phyloP scores from a whole-genome alignment of 2,329 filamentous ascomycete genomes.

The Ceratocystis destructans region DNA sequence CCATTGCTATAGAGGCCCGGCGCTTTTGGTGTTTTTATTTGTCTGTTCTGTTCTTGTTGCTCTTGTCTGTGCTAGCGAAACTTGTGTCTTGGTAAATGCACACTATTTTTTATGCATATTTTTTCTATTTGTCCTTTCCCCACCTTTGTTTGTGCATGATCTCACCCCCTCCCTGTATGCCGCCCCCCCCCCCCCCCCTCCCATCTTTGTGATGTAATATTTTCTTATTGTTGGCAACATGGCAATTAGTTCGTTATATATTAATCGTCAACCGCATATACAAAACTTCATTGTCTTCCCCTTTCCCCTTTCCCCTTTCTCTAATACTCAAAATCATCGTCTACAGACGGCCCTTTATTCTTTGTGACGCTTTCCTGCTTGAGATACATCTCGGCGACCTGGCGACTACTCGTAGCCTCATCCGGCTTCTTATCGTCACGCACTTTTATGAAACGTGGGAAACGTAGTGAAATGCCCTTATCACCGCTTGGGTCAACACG shows the following conservation, averaged over 20 bases:
- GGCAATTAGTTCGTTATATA: not conserved
- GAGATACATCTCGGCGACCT: slow-evolving; percentile 93
- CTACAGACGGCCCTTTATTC: slow-evolving; percentile 71
- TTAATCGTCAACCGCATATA: not conserved
- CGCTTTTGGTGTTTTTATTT: not conserved
- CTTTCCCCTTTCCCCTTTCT: not conserved
- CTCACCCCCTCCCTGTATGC: too few relatives aligned
- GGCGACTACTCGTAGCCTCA: slow-evolving; percentile 66
- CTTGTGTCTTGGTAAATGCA: not conserved
- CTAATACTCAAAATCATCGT: slow-evolving; percentile 97
- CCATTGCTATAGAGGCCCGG: not conserved
- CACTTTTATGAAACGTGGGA: slow-evolving; percentile 82
- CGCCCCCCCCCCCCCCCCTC: too few relatives aligned
- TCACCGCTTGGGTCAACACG: slow-evolving; percentile 57
- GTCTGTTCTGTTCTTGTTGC: not conserved
- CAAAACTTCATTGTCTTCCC: not conserved
- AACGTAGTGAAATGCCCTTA: slow-evolving; percentile 74
- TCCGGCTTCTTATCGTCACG: slow-evolving; percentile 94
- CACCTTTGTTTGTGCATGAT: not conserved
- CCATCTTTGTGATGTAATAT: too few relatives aligned
- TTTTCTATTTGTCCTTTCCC: not conserved
- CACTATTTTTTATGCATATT: not conserved
- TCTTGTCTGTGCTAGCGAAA: not conserved
- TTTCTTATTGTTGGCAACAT: too few relatives aligned
- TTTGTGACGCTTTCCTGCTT: slow-evolving; percentile 85